These are phyloP conservation scores for Begonia peltatifolia DNA, from an alignment of 306 rosid species.

Conservation along the genomic window DNA sequence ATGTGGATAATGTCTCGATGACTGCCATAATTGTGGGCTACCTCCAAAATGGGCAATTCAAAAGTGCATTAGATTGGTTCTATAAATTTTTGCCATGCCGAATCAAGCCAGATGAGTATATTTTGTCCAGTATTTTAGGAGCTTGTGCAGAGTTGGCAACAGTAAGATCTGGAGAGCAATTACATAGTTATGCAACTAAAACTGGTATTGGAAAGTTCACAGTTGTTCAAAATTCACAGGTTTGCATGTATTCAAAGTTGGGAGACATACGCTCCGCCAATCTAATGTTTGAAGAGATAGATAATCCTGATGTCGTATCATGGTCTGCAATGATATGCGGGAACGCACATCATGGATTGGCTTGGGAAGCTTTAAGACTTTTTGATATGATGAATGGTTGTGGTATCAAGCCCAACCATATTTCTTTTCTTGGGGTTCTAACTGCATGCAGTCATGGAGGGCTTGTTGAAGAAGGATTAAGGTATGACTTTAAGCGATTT, in stretches of 20 bases:
- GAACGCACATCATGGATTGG: slow-evolving; percentile 43
- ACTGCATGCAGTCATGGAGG: slow-evolving; percentile 61
- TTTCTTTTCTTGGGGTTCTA: slow-evolving; percentile 38
- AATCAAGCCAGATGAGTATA: slow-evolving; percentile 31
- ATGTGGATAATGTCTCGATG: slow-evolving; percentile 31
- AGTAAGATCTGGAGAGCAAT: slow-evolving; percentile 37
- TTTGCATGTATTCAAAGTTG: slow-evolving; percentile 50
- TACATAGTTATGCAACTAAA: slow-evolving; percentile 34
- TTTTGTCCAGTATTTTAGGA: slow-evolving; percentile 30
- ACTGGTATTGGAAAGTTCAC: slow-evolving; percentile 21
- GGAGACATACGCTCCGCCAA: slow-evolving; percentile 33
- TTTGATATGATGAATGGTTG: slow-evolving; percentile 30
- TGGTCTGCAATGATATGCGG: slow-evolving; percentile 48
- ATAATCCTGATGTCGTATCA: slow-evolving; percentile 37
- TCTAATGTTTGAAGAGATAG: slow-evolving; percentile 26
- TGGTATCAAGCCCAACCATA: slow-evolving; percentile 31
- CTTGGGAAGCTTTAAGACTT: slow-evolving; percentile 27
- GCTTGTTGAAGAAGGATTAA: slow-evolving; percentile 34
- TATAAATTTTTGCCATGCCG: slow-evolving; percentile 17
- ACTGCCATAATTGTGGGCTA: slow-evolving; percentile 39
- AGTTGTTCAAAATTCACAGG: slow-evolving; percentile 33
- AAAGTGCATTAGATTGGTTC: slow-evolving; percentile 31
- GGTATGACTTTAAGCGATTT: neutral
- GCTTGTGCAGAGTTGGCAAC: slow-evolving; percentile 36
- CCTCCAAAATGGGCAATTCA: slow-evolving; percentile 27